A percentile compares a stretch with the other conserved stretches of the same genome.
Evolutionary conservation across 306 rosid genomes (phyloP).

Genomic region (Inga leiocalycina): DNA sequence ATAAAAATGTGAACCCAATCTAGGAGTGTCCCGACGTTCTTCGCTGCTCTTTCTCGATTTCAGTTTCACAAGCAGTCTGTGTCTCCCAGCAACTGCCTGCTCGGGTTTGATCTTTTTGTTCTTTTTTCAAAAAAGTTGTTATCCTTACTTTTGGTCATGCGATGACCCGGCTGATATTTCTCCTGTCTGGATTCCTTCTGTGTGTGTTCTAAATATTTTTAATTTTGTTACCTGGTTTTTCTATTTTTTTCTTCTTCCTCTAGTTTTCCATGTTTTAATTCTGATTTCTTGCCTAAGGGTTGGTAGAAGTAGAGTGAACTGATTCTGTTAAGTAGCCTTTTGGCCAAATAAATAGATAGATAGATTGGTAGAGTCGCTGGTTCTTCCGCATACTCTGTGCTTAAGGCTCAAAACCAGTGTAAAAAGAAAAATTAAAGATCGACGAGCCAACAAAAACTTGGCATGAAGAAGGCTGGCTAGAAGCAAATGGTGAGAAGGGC

Average conservation of each 20-base stretch:
- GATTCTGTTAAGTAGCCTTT: background rate
- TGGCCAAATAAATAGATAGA: background rate
- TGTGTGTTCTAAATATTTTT: constrained; percentile 11
- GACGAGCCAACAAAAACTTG: background rate
- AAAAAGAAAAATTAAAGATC: background rate
- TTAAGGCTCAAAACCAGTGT: constrained; percentile 12
- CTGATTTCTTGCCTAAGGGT: constrained; percentile 6
- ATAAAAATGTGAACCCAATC: background rate
- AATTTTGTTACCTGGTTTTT: background rate
- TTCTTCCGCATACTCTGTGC: background rate
- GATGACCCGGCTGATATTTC: constrained; percentile 12
- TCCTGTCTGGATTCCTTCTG: background rate
- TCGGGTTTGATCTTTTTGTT: background rate
- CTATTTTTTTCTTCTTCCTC: background rate
- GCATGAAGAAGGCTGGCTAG: background rate
- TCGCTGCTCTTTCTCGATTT: background rate
- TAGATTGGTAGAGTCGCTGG: background rate
- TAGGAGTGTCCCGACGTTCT: background rate
- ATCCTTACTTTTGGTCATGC: background rate
- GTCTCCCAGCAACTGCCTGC: background rate
- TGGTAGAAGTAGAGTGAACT: background rate
- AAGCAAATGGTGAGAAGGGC: background rate
- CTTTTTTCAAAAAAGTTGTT: background rate
- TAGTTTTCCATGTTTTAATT: background rate
- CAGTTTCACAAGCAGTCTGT: background rate